A percentile compares a stretch with the other conserved stretches of the same genome.
Evolutionary conservation across 1,284 basidiomycete species (phyloP).

Genomic region (Trametes polyzona): DNA sequence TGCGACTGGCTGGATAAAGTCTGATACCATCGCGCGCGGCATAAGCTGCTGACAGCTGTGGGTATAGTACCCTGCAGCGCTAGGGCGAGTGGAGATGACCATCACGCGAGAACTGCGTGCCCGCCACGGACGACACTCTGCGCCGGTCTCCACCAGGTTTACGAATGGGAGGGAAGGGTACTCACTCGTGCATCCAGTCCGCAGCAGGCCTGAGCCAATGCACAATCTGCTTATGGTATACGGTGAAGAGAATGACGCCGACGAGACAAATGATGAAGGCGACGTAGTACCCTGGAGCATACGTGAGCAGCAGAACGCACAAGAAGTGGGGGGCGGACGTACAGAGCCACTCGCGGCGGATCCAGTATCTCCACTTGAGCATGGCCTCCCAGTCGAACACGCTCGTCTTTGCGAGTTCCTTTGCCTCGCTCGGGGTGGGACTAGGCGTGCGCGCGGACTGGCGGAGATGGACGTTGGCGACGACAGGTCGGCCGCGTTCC

Average conservation of each 20-base stretch:
- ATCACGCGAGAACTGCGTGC: background rate
- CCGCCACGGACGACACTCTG: background rate
- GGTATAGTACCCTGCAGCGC: background rate
- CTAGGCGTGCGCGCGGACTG: conserved; percentile 44
- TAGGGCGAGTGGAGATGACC: background rate
- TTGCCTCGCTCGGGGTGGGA: conserved; percentile 44
- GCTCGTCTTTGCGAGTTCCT: conserved; percentile 39
- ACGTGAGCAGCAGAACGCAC: background rate
- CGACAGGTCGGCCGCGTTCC: conserved; percentile 1
- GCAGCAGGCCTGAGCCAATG: conserved; percentile 58
- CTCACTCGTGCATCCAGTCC: conserved; percentile 52
- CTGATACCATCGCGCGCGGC: too few species aligned
- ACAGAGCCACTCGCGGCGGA: conserved; percentile 54
- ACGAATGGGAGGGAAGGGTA: background rate
- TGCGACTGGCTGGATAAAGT: too few species aligned
- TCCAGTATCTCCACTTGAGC: conserved; percentile 50
- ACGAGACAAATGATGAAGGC: conserved; percentile 35
- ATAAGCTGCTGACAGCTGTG: too few species aligned
- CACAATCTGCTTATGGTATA: conserved; percentile 62
- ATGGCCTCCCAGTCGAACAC: conserved; percentile 51
- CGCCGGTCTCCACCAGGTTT: background rate
- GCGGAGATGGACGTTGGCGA: conserved; percentile 27
- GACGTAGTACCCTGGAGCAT: conserved; percentile 26
- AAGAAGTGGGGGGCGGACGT: conserved; percentile 30
- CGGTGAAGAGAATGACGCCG: conserved; percentile 54